These are phyloP conservation scores for Lactarius vividus DNA, from an alignment of 768 basidiomycete species.

Conservation along the genomic window DNA sequence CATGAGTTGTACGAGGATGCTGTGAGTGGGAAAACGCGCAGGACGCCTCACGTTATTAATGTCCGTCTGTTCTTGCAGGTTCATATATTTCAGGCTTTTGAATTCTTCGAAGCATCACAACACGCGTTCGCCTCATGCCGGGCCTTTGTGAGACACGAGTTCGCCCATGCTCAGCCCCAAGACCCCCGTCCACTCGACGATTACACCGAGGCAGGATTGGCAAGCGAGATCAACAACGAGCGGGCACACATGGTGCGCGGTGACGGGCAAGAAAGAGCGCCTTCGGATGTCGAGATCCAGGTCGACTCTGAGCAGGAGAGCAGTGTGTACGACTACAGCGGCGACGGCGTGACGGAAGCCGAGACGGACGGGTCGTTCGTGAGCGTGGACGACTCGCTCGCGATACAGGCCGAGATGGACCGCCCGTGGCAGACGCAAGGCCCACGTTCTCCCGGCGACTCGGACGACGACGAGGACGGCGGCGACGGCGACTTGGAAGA, in stretches of 20 bases:
- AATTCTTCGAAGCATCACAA: conserved; percentile 66
- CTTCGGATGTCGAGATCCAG: conserved; percentile 11
- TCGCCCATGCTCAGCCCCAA: conserved; percentile 52
- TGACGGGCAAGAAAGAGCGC: conserved; percentile 60
- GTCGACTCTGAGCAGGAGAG: conserved; percentile 18
- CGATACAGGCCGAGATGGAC: conserved; percentile 5
- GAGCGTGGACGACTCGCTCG: conserved; percentile 21
- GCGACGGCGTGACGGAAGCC: conserved; percentile 18
- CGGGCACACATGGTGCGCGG: conserved; percentile 67
- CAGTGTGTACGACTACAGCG: neutral
- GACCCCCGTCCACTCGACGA: conserved; percentile 52
- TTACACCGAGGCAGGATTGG: conserved; percentile 57
- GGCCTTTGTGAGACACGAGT: conserved; percentile 59
- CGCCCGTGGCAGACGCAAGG: neutral
- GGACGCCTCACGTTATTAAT: conserved; percentile 2
- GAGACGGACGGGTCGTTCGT: conserved; percentile 20
- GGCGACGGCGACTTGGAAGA: neutral
- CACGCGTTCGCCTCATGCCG: conserved; percentile 69
- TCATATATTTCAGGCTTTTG: conserved; percentile 89
- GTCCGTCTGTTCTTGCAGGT: conserved; percentile 44
- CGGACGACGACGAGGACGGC: neutral
- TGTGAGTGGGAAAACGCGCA: conserved; percentile 43
- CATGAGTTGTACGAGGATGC: conserved; percentile 92
- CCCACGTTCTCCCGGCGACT: conserved; percentile 5
- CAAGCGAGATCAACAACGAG: conserved; percentile 67